Conservation (phyloP, 805 yeast species). For the Wickerhamomyces strasburgensis region DNA sequence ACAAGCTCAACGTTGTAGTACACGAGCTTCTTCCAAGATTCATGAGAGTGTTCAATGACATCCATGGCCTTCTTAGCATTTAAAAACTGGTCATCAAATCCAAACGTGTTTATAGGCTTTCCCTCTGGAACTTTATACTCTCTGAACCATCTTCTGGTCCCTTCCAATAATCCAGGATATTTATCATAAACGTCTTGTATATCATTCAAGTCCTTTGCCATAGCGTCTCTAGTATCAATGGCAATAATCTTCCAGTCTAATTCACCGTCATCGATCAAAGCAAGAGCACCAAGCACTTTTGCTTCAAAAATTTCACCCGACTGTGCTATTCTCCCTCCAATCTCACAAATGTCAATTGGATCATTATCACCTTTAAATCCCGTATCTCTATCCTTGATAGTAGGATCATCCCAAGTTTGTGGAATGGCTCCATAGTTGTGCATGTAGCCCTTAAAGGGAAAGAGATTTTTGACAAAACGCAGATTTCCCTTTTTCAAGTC, state of each 20-base stretch:
- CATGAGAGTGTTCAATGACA: constrained; percentile 58
- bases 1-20: constrained; percentile 35
- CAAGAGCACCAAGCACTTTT: constrained; percentile 71
- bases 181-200: constrained; percentile 61
- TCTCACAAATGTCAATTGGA: constrained; percentile 92
- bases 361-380: constrained; percentile 79
- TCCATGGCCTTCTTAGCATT: constrained; percentile 53
- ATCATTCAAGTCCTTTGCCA: constrained; percentile 54
- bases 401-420: constrained; percentile 98
- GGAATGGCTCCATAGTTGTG: constrained; percentile 88
- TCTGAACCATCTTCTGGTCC: constrained; percentile 75
- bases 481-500: constrained; percentile 72
- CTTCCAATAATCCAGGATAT: constrained; percentile 67
- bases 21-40: constrained; percentile 61
- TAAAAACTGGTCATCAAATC: constrained; percentile 64
- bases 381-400: constrained; percentile 38
- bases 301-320: constrained; percentile 65
- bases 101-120: constrained; percentile 70
- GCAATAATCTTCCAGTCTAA: constrained; percentile 90
- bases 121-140: constrained; percentile 82
- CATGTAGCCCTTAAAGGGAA: constrained; percentile 80
- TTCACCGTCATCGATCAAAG: constrained; percentile 88
- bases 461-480: constrained; percentile 71
- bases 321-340: constrained; percentile 42
- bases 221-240: constrained; percentile 61